Evolutionary conservation across 768 basidiomycete species (phyloP).

Genomic region (Rhodotorula paludigena): DNA sequence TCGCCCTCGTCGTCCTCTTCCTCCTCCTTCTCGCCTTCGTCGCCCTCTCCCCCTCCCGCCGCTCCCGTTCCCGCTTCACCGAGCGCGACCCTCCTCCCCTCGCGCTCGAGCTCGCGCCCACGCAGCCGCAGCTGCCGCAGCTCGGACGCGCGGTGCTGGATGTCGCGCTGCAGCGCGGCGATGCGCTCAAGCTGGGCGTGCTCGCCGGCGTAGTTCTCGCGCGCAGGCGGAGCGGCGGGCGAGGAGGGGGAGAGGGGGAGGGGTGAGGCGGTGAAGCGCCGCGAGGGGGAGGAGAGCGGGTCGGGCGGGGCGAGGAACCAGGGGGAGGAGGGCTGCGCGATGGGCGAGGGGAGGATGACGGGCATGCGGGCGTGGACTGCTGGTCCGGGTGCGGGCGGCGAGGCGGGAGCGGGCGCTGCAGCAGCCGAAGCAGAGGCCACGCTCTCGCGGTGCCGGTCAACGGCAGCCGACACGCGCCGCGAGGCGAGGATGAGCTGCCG

Average conservation of each 20-base stretch:
- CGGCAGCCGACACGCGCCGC: conserved; percentile 16
- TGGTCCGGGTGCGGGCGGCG: not conserved
- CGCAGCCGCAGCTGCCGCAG: conserved; percentile 7
- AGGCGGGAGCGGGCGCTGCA: not conserved
- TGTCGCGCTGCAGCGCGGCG: conserved; percentile 20
- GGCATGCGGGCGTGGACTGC: not conserved
- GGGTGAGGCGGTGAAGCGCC: conserved; percentile 9
- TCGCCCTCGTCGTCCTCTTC: conserved; percentile 4
- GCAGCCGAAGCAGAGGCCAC: not conserved
- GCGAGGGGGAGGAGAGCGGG: not conserved
- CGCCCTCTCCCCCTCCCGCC: not conserved
- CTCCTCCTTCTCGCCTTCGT: not conserved
- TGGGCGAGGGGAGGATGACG: not conserved
- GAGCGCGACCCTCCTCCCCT: not conserved
- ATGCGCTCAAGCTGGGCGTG: conserved; percentile 23
- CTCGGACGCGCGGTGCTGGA: conserved; percentile 2
- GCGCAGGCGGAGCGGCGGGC: not conserved
- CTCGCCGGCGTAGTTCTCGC: conserved; percentile 28
- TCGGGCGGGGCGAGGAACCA: not conserved
- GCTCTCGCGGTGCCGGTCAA: conserved; percentile 23
- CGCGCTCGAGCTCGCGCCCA: not conserved
- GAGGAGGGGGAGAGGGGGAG: not conserved
- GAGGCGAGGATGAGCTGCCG: conserved; percentile 23
- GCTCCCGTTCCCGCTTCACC: not conserved
- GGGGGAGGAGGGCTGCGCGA: not conserved